Conservation (phyloP, 225 moss, liverwort and hornwort genomes). For the Rhytidiadelphus loreus region DNA sequence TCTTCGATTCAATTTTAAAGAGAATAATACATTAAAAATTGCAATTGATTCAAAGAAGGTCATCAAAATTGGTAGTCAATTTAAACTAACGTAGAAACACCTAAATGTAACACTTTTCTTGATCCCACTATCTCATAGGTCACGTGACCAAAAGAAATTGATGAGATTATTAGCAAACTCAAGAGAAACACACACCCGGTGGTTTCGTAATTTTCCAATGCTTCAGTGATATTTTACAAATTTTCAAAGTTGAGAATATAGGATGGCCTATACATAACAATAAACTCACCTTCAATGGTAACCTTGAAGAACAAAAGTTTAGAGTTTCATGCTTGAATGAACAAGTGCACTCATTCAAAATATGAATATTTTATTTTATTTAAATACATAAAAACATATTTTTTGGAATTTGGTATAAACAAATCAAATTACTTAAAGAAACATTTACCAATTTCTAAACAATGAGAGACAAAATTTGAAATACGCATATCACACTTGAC, state of each 20-base stretch:
- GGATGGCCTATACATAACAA: not conserved
- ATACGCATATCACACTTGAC: not conserved
- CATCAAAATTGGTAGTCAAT: not conserved
- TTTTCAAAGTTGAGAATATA: not conserved
- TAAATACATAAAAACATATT: not conserved
- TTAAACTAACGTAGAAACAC: too few relatives aligned
- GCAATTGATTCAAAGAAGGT: not conserved
- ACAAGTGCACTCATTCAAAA: not conserved
- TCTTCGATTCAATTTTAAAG: not conserved
- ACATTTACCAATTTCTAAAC: not conserved
- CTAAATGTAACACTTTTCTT: not conserved
- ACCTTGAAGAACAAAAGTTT: not conserved
- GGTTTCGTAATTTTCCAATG: rapidly evolving
- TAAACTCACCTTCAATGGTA: not conserved
- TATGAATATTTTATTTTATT: not conserved
- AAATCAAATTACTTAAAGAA: not conserved
- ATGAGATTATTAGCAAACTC: not conserved
- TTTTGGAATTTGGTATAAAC: not conserved
- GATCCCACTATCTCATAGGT: not conserved
- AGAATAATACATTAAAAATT: not conserved
- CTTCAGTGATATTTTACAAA: not conserved
- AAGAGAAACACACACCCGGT: not conserved
- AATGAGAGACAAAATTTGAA: not conserved
- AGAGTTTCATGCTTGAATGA: not conserved
- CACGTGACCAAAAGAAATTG: not conserved